These are phyloP conservation scores for Bryopsis sp. DNA, from an alignment of 139 green algal genomes.

Conservation along the genomic window DNA sequence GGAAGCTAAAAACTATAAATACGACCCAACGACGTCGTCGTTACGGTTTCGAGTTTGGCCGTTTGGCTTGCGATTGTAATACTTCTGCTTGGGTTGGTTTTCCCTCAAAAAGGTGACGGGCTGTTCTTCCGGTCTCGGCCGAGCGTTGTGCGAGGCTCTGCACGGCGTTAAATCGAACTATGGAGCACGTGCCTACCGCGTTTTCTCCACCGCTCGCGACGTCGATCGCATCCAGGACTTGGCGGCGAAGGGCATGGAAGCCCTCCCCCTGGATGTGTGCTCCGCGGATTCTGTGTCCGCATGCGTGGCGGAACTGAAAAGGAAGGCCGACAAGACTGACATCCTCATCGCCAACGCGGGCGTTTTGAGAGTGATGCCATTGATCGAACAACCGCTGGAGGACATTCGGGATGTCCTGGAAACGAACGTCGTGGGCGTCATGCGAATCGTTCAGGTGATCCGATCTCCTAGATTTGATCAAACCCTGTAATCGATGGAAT, in stretches of 20 bases:
- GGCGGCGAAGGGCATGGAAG: neutral
- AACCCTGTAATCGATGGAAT: too few relatives aligned
- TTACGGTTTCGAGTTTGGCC: too few relatives aligned
- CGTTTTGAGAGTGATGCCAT: neutral
- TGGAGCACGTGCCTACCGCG: neutral
- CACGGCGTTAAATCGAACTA: neutral
- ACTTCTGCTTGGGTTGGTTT: too few relatives aligned
- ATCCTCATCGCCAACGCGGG: neutral
- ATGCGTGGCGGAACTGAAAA: neutral
- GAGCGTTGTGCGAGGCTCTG: neutral
- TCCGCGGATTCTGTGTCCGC: neutral
- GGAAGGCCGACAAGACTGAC: neutral
- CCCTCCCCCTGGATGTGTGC: neutral
- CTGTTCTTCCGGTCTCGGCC: neutral
- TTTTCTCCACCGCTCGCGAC: neutral
- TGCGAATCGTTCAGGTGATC: neutral
- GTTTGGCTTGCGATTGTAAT: too few relatives aligned
- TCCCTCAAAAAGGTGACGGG: slow-evolving; percentile 1
- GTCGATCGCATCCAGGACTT: neutral
- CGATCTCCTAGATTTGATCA: too few relatives aligned
- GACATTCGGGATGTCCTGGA: neutral
- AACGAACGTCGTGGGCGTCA: neutral
- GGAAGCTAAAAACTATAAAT: too few relatives aligned
- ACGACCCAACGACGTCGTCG: too few relatives aligned
- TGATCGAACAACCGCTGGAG: neutral